These are phyloP conservation scores for Trichophyton benhamiae DNA, from an alignment of 2,329 filamentous ascomycete species.

Conservation along the genomic window DNA sequence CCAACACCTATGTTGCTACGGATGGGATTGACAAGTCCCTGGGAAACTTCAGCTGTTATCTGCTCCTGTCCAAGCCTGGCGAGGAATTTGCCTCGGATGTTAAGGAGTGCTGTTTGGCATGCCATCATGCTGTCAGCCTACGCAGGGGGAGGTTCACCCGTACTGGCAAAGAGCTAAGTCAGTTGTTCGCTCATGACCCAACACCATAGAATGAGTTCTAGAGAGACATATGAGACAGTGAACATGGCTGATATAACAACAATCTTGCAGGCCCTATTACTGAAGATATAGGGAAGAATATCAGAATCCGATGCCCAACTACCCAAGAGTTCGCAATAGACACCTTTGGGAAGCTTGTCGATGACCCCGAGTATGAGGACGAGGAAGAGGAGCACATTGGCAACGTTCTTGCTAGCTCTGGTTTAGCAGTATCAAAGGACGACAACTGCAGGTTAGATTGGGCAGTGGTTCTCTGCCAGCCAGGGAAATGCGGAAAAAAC, in stretches of 20 bases:
- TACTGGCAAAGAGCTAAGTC: neutral
- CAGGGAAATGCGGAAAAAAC: neutral
- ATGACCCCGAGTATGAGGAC: too few species aligned
- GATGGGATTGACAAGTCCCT: neutral
- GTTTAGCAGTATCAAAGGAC: neutral
- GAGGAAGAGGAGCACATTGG: neutral
- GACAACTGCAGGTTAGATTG: neutral
- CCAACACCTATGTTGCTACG: neutral
- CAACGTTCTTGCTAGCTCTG: neutral
- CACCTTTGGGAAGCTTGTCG: too few species aligned
- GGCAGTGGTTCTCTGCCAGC: neutral
- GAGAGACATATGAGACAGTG: too few species aligned
- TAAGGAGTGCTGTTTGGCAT: neutral
- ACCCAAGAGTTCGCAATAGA: neutral
- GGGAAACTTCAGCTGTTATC: neutral
- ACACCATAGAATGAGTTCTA: too few species aligned
- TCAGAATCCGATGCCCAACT: neutral
- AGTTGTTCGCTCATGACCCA: neutral
- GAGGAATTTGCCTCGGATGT: neutral
- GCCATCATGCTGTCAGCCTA: neutral
- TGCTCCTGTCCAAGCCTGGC: neutral
- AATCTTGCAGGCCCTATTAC: neutral
- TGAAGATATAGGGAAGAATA: neutral
- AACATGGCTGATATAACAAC: neutral
- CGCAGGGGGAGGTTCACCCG: neutral